Evolutionary conservation across 2,329 filamentous ascomycete species (phyloP).

Genomic region (Xylariales sp.): DNA sequence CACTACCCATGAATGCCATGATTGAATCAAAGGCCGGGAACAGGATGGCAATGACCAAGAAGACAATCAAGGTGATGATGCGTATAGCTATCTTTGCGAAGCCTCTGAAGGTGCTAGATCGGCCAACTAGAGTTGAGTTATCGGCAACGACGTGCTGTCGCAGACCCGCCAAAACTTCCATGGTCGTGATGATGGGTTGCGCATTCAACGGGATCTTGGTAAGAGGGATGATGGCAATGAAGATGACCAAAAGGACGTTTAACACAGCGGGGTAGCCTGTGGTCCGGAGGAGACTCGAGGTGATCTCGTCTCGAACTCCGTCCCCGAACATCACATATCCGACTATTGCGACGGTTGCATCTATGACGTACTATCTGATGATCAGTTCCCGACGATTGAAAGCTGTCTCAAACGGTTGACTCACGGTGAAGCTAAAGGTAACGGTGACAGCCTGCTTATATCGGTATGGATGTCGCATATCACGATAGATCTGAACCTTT

Average conservation of each 20-base stretch:
- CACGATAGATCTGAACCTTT: conserved; percentile 52
- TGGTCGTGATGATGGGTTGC: conserved; percentile 79
- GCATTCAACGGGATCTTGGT: conserved; percentile 93
- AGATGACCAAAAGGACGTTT: conserved; percentile 75
- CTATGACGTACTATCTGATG: conserved; percentile 61
- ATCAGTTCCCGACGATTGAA: conserved; percentile 10
- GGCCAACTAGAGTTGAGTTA: conserved; percentile 43
- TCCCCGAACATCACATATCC: conserved; percentile 96
- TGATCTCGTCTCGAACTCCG: conserved; percentile 80
- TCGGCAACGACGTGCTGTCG: conserved; percentile 41
- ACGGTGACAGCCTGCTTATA: conserved; percentile 66
- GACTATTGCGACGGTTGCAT: conserved; percentile 74
- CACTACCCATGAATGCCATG: conserved; percentile 85
- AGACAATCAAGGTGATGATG: conserved; percentile 61
- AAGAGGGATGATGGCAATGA: conserved; percentile 87
- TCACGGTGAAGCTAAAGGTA: conserved; percentile 80
- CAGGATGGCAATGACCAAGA: conserved; percentile 66
- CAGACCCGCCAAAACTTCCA: conserved; percentile 76
- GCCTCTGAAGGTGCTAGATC: conserved; percentile 52
- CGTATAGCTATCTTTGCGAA: conserved; percentile 57
- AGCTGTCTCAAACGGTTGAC: conserved; percentile 24
- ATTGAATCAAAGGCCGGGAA: conserved; percentile 82
- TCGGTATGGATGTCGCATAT: conserved; percentile 72
- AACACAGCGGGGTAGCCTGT: conserved; percentile 68
- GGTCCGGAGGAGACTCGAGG: conserved; percentile 77